Evolutionary conservation across 371 early-diverging fungal species (phyloP), one percentile per base, ranked within the genome.

Genomic region (Mucor racemosus): DNA sequence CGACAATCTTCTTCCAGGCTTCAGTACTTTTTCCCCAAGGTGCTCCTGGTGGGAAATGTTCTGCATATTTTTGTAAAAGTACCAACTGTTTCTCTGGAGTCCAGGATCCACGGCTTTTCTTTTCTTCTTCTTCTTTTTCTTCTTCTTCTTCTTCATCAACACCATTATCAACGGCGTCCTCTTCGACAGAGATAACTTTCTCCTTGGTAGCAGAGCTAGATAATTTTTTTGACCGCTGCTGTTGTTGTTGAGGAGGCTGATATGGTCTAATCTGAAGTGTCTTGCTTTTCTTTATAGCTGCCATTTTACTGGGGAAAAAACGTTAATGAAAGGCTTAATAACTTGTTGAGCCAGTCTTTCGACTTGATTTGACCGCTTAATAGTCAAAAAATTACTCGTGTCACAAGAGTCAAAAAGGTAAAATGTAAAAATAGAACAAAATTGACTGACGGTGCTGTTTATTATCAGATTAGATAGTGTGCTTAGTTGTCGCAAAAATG

Each of bases 211-310:
- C 3, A 26, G 3, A 1, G 26, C 26, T 26, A 26, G 3, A 3
- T 3, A 26, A 21, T 44, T 26, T 19, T 26, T 57, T 65, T 54
- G 42, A 55, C 64, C 72, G 39, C 58, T 64, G 14, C 58, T 67
- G 38, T 36, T 56, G 39, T 40, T 39, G 40, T 3, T 10, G 7
- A 13, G 14, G 26, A 31, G 53, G 53, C 7, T 31, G 53, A 13
- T 53, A 53, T 21, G 53, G 31, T 53, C 31, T 53, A 13, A 53
- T 53, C 26, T 53, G 10, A 31, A 53, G 53, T 26, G 31, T 26
- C 19, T 31, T 53, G 26, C 7, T 13, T 31, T 53, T 53, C 26
- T 21, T 31, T 53, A 9, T 26, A 26, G 26, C 6, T 31, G 31
- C 10, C 53, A 53, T 53, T 53, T 53, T 53, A 26, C 13, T 53